A percentile compares a stretch with the other conserved stretches of the same genome.
phyloP scores from a whole-genome alignment of 805 yeast genomes.

The Lipomyces orientalis region DNA sequence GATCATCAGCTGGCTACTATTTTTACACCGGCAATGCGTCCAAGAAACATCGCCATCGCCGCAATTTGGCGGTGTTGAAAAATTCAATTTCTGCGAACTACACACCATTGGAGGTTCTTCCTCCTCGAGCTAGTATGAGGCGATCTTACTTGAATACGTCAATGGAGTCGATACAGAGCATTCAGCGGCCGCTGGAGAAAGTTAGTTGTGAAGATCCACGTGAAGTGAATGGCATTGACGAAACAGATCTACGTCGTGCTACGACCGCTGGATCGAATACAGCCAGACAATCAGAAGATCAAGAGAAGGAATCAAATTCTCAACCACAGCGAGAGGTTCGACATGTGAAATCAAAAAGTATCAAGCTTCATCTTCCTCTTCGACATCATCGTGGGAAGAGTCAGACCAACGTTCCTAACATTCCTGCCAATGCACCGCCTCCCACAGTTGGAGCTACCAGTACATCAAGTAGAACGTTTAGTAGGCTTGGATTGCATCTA shows the following conservation, averaged over 20 bases:
- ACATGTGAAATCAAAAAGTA: slow-evolving; percentile 1
- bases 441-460: background rate
- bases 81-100: slow-evolving; percentile 5
- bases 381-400: background rate
- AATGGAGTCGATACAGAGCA: background rate
- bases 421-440: background rate
- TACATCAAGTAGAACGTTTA: background rate
- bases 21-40: background rate
- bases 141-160: background rate
- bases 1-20: slow-evolving; percentile 5
- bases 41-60: slow-evolving; percentile 1
- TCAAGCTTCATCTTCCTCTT: background rate
- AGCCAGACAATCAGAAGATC: background rate
- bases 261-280: background rate
- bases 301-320: background rate
- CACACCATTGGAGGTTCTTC: slow-evolving; percentile 3
- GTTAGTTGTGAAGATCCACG: background rate
- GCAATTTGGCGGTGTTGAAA: background rate
- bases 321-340: slow-evolving; percentile 1
- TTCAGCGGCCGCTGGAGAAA: background rate
- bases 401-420: background rate
- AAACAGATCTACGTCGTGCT: background rate
- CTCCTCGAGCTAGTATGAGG: slow-evolving; percentile 7
- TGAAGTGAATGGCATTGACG: background rate
- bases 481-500: background rate